Percentiles rank a stretch among this genome's conserved stretches.
These are phyloP conservation scores for Halenospora varia DNA, from an alignment of 495 filamentous ascomycete species.

Conservation along the genomic window DNA sequence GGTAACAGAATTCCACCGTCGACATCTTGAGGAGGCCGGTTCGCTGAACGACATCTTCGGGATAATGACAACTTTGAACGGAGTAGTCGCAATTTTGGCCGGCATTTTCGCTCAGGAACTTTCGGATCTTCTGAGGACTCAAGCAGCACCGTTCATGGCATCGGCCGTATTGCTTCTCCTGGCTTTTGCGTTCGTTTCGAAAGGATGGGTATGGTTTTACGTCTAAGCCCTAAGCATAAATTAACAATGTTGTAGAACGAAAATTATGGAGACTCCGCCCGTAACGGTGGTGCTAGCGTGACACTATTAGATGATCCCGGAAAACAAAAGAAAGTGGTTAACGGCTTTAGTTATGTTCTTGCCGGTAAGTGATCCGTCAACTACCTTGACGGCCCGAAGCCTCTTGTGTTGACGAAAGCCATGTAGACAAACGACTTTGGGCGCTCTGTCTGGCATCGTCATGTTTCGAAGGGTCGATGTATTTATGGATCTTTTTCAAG, in stretches of 20 bases:
- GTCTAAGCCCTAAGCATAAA: no score
- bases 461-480: slow-evolving; percentile 56
- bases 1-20: slow-evolving; percentile 45
- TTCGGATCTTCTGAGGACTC: slow-evolving; percentile 36
- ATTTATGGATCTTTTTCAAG: slow-evolving; percentile 57
- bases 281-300: not conserved
- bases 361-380: not conserved
- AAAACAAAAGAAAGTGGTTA: not conserved
- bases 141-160: slow-evolving; percentile 47
- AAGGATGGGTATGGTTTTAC: slow-evolving; percentile 46
- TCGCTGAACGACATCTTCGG: slow-evolving; percentile 44
- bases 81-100: slow-evolving; percentile 44
- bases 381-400: not conserved
- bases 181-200: slow-evolving; percentile 37
- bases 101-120: slow-evolving; percentile 39
- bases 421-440: slow-evolving; percentile 35
- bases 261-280: not conserved
- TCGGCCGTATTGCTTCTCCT: slow-evolving; percentile 33
- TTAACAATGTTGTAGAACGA: not conserved
- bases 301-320: not conserved
- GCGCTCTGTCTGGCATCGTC: slow-evolving; percentile 44
- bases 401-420: not conserved
- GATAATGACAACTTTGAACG: slow-evolving; percentile 47
- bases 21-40: slow-evolving; percentile 28
- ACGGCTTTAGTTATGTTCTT: not conserved